Percentiles rank a stretch among this genome's conserved stretches.
Evolutionary conservation across 441 rosid genomes (phyloP).

Genomic region (Monsonia emarginata): DNA sequence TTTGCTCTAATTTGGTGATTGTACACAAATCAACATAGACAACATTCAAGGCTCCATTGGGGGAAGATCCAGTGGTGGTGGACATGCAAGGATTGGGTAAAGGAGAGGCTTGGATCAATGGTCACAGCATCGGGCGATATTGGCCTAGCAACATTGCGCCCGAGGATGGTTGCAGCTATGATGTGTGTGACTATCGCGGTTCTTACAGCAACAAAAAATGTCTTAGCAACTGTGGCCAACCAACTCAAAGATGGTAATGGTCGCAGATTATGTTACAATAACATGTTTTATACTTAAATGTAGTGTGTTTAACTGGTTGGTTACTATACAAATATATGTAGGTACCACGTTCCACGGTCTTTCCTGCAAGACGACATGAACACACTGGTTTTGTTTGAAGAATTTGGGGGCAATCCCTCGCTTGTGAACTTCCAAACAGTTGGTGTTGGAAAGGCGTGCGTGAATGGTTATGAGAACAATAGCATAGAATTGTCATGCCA

Average conservation of each 20-base stretch:
- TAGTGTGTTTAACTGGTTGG: background rate
- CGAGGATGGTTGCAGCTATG: conserved; percentile 13
- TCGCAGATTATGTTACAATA: too few species aligned
- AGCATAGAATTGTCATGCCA: background rate
- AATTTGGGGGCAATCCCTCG: conserved; percentile 18
- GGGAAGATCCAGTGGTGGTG: conserved; percentile 19
- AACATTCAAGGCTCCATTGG: conserved; percentile 19
- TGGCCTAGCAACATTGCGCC: conserved; percentile 18
- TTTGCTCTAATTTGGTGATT: too few species aligned
- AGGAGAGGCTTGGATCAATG: conserved; percentile 24
- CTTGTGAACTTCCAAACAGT: conserved; percentile 11
- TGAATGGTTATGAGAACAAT: background rate
- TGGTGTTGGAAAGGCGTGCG: conserved; percentile 4
- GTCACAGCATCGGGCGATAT: conserved; percentile 19
- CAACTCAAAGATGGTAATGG: conserved; percentile 18
- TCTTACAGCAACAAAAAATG: conserved; percentile 14
- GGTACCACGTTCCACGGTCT: conserved; percentile 22
- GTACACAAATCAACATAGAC: background rate
- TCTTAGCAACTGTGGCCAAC: conserved; percentile 17
- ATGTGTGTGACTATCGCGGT: conserved; percentile 18
- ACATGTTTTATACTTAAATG: too few species aligned
- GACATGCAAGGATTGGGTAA: conserved; percentile 22
- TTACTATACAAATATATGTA: background rate
- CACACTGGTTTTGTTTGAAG: conserved; percentile 21
- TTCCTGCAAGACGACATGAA: conserved; percentile 4